phyloP scores from a whole-genome alignment of 2,329 filamentous ascomycete genomes.

The Xylariaceae sp. region DNA sequence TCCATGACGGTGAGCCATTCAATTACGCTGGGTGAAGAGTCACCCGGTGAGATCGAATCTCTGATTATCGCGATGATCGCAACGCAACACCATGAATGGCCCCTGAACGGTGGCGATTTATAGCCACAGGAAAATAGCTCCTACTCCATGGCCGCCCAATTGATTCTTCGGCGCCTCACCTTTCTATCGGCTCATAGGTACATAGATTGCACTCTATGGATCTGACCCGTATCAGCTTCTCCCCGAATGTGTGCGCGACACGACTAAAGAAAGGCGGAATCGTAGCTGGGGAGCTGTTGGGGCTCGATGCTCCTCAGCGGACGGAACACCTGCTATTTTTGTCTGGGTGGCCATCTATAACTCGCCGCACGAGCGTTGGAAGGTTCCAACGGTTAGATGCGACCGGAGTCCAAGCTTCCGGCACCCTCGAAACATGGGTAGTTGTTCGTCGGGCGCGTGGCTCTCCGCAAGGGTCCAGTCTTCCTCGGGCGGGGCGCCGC shows the following conservation, averaged over 20 bases:
- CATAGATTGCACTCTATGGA: background rate
- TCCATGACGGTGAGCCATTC: background rate
- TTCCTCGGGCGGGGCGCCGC: constrained; percentile 1
- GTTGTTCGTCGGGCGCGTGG: constrained; percentile 13
- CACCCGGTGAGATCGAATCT: background rate
- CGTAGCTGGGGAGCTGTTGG: background rate
- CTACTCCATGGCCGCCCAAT: background rate
- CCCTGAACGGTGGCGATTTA: background rate
- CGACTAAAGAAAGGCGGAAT: background rate
- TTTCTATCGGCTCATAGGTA: background rate
- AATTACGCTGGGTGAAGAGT: background rate
- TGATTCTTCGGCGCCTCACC: background rate
- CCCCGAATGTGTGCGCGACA: background rate
- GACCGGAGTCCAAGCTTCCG: constrained; percentile 16
- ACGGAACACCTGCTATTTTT: background rate
- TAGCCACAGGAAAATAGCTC: background rate
- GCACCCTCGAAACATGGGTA: constrained; percentile 16
- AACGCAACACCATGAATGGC: background rate
- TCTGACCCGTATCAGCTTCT: background rate
- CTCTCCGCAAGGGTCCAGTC: constrained; percentile 11
- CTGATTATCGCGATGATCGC: background rate
- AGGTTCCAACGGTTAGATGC: constrained; percentile 13
- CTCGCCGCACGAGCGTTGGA: constrained; percentile 19
- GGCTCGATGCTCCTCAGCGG: background rate
- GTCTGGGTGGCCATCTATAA: constrained; percentile 5